Evolutionary conservation across 2,329 filamentous ascomycete genomes (phyloP).

Genomic region (Samsoniella hepiali): DNA sequence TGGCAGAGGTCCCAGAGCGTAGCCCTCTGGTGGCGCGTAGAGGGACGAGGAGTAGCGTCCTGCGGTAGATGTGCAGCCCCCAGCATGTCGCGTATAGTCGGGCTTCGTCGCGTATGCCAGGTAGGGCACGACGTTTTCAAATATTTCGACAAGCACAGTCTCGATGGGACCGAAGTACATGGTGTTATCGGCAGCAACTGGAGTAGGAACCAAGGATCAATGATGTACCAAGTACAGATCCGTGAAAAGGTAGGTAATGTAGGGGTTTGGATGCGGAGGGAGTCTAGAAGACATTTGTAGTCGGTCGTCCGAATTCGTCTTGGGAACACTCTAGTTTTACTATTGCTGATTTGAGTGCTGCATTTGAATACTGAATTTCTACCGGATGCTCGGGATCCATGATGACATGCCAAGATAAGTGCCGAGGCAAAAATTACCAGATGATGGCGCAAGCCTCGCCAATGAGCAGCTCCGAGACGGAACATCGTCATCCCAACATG

Average conservation of each 20-base stretch:
- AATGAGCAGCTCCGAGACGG: background rate
- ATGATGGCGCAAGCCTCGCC: background rate
- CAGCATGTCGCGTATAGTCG: conserved; percentile 8
- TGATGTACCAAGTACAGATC: too few relatives aligned
- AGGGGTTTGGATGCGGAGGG: too few relatives aligned
- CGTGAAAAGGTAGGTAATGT: background rate
- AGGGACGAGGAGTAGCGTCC: background rate
- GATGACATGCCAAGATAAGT: background rate
- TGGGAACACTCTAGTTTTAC: too few relatives aligned
- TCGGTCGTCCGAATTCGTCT: too few relatives aligned
- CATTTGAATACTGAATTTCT: too few relatives aligned
- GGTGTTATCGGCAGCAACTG: background rate
- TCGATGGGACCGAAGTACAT: conserved; percentile 1
- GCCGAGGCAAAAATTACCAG: background rate
- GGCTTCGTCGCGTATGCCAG: conserved; percentile 4
- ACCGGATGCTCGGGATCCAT: too few relatives aligned
- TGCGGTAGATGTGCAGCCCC: background rate
- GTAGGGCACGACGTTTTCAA: conserved; percentile 3
- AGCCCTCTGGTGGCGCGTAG: conserved; percentile 3
- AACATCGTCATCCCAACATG: conserved; percentile 7
- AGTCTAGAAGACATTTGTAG: too few relatives aligned
- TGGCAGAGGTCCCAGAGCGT: conserved; percentile 3
- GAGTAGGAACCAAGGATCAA: background rate
- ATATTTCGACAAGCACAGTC: conserved; percentile 1
- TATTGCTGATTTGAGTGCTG: too few relatives aligned